phyloP scores from a whole-genome alignment of 2,329 filamentous ascomycete species.

The Colletotrichum horii region DNA sequence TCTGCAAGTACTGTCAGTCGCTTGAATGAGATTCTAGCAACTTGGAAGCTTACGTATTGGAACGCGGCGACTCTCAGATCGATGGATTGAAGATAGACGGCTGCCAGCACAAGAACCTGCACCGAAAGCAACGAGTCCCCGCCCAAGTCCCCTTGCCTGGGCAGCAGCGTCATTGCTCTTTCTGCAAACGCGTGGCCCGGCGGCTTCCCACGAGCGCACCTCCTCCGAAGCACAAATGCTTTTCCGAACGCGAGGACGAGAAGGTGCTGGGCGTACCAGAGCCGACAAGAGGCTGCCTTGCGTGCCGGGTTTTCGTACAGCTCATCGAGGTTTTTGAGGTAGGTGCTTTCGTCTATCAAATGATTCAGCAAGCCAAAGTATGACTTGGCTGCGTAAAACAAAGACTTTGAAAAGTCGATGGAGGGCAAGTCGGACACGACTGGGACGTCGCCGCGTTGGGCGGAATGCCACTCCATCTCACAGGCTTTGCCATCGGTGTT shows the following conservation, averaged over 20 bases:
- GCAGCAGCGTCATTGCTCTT: slow-evolving; percentile 5
- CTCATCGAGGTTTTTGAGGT: neutral
- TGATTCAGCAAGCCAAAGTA: neutral
- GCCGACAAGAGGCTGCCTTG: neutral
- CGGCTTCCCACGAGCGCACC: neutral
- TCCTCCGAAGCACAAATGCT: neutral
- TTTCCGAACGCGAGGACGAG: slow-evolving; percentile 13
- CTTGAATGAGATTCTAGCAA: neutral
- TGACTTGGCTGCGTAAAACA: slow-evolving; percentile 14
- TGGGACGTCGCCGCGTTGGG: neutral
- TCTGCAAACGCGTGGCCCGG: neutral
- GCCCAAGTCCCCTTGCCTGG: neutral
- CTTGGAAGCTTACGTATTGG: neutral
- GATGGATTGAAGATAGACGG: neutral
- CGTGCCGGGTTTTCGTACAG: neutral
- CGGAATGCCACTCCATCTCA: neutral
- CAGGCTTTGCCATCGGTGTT: slow-evolving; percentile 1
- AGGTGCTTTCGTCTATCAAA: neutral
- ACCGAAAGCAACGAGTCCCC: neutral
- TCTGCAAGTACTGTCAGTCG: neutral
- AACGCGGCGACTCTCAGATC: neutral
- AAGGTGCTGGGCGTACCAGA: slow-evolving; percentile 15
- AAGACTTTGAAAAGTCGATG: neutral
- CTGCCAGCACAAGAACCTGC: neutral
- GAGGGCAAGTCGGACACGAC: neutral